These are phyloP conservation scores for Plasmodium sp. DNA, from an alignment of 169 alveolate genomes.

Conservation along the genomic window DNA sequence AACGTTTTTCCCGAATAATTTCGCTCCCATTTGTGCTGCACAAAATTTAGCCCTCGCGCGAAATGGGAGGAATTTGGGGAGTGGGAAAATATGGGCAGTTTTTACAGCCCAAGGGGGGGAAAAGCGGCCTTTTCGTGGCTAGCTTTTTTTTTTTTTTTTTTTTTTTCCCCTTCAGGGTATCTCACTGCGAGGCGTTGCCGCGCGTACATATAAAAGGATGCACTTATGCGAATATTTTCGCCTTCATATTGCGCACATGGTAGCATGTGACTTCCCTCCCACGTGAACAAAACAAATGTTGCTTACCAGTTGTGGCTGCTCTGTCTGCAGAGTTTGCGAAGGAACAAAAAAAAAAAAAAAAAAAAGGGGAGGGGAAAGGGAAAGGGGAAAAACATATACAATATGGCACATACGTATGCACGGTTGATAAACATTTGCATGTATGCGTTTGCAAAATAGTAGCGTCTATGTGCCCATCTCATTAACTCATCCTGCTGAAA, in stretches of 20 bases:
- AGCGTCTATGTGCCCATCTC: background rate
- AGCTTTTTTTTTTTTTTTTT: background rate
- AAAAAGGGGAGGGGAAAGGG: background rate
- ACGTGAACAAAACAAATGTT: background rate
- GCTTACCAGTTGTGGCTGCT: background rate
- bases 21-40: background rate
- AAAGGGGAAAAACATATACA: background rate
- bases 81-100: background rate
- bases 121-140: background rate
- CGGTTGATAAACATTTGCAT: background rate
- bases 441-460: background rate
- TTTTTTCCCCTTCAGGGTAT: background rate
- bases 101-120: background rate
- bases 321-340: background rate
- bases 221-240: background rate
- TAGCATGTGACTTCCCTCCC: background rate
- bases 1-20: background rate
- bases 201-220: background rate
- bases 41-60: background rate
- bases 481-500: constrained; percentile 17
- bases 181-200: background rate
- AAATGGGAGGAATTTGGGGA: background rate
- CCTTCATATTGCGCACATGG: background rate
- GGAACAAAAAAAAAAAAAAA: constrained; percentile 2
- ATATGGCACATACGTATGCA: background rate